A percentile compares a stretch with the other conserved stretches of the same genome.
Conservation (phyloP, 2,329 filamentous ascomycete species). For the Verticillium tricorpus region DNA sequence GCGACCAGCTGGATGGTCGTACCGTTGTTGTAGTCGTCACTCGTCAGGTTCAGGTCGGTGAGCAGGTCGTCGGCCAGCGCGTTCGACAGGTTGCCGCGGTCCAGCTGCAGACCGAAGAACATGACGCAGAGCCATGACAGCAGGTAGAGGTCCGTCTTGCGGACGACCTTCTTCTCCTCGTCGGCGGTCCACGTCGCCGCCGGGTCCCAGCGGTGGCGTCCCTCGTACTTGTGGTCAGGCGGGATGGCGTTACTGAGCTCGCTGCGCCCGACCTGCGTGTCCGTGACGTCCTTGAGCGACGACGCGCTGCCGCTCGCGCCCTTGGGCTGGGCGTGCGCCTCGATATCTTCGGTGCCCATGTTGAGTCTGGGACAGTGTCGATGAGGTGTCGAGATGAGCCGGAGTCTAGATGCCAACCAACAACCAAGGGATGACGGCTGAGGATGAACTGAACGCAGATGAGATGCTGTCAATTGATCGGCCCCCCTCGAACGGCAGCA, state of each 20-base stretch:
- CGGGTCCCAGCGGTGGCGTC: slow-evolving; percentile 36
- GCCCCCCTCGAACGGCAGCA: too few species aligned
- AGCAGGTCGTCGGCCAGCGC: slow-evolving; percentile 60
- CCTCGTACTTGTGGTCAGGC: slow-evolving; percentile 32
- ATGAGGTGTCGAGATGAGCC: too few species aligned
- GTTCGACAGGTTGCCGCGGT: slow-evolving; percentile 59
- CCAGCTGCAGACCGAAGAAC: slow-evolving; percentile 61
- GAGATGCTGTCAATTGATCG: too few species aligned
- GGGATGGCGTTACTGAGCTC: slow-evolving; percentile 26
- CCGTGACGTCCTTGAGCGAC: slow-evolving; percentile 15
- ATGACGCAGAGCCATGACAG: slow-evolving; percentile 22
- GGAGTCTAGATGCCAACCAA: too few species aligned
- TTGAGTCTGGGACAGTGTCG: not conserved
- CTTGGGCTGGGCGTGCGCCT: slow-evolving; percentile 15
- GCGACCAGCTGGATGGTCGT: slow-evolving; percentile 51
- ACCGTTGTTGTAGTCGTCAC: slow-evolving; percentile 54
- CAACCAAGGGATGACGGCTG: too few species aligned
- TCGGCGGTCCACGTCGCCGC: slow-evolving; percentile 44
- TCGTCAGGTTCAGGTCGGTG: slow-evolving; percentile 41
- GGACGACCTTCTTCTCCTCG: slow-evolving; percentile 52
- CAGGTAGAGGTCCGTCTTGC: slow-evolving; percentile 44
- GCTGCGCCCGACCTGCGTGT: slow-evolving; percentile 30
- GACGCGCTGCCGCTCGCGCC: slow-evolving; percentile 16
- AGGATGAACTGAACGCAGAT: too few species aligned
- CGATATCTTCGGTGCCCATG: slow-evolving; percentile 22